A percentile compares a stretch with the other conserved stretches of the same genome.
Conservation (phyloP, 371 early-diverging fungal genomes). For the Mucor lusitanicus region DNA sequence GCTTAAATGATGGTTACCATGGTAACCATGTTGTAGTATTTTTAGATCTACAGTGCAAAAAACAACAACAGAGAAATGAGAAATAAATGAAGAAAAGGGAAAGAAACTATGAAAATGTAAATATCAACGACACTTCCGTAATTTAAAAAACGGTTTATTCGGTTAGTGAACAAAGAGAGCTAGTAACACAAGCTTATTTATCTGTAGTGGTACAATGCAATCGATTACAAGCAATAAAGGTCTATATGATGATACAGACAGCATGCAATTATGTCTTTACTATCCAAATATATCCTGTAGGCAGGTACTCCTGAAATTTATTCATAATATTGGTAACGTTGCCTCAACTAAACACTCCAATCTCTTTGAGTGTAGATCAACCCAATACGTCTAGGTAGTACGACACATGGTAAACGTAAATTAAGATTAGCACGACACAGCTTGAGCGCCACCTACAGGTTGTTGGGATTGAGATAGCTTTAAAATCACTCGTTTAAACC, state of each 20-base stretch:
- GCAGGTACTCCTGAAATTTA: background rate
- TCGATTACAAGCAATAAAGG: background rate
- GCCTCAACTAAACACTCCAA: background rate
- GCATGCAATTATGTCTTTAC: background rate
- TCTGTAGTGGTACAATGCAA: background rate
- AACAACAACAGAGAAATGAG: background rate
- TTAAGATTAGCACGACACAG: background rate
- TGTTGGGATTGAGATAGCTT: background rate
- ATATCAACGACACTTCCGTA: background rate
- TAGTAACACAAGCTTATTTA: background rate
- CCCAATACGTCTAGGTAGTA: background rate
- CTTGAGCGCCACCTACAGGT: background rate
- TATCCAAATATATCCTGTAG: background rate
- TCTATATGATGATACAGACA: background rate
- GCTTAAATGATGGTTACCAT: background rate
- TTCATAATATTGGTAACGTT: background rate
- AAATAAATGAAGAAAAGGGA: background rate
- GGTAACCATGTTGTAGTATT: background rate
- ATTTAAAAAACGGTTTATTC: background rate
- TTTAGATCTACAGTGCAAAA: background rate
- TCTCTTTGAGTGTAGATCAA: background rate
- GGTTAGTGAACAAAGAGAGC: background rate
- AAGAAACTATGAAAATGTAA: background rate
- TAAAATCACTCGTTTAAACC: background rate
- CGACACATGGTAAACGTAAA: conserved; percentile 7